phyloP scores from a whole-genome alignment of 1,284 basidiomycete genomes.

The Cutaneotrichosporon mucoides region DNA sequence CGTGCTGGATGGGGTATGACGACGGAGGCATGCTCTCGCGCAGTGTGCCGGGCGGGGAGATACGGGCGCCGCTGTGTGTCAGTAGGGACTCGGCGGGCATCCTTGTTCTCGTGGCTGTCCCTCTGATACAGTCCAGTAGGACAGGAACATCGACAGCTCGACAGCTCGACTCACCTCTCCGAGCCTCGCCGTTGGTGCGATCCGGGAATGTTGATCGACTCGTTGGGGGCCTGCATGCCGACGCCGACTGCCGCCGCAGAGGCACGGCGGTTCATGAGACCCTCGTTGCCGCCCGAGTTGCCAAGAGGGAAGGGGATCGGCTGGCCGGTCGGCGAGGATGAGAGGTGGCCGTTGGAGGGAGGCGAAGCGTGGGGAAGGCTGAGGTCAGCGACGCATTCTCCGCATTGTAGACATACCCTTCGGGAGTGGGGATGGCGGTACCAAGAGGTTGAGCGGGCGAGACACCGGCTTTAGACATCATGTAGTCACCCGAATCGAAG shows the following conservation, averaged over 20 bases:
- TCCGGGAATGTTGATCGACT: slow-evolving; percentile 38
- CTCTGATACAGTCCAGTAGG: too few relatives aligned
- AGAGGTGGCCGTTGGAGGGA: slow-evolving; percentile 34
- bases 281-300: neutral
- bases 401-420: slow-evolving; percentile 63
- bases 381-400: neutral
- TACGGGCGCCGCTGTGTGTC: slow-evolving; percentile 27
- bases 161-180: slow-evolving; percentile 30
- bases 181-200: slow-evolving; percentile 34
- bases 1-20: slow-evolving; percentile 43
- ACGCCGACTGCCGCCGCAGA: slow-evolving; percentile 33
- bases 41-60: slow-evolving; percentile 40
- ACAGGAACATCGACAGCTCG: too few relatives aligned
- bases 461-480: slow-evolving; percentile 89
- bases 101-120: too few relatives aligned
- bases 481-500: slow-evolving; percentile 97
- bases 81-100: neutral
- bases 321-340: slow-evolving; percentile 39
- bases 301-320: slow-evolving; percentile 10
- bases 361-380: slow-evolving; percentile 48
- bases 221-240: slow-evolving; percentile 40
- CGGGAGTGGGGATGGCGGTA: slow-evolving; percentile 90
- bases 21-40: slow-evolving; percentile 32
- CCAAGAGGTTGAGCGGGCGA: slow-evolving; percentile 79
- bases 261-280: slow-evolving; percentile 8